Base-by-base conservation (phyloP, 768 basidiomycete species). In the Lactarius hatsudake region DNA sequence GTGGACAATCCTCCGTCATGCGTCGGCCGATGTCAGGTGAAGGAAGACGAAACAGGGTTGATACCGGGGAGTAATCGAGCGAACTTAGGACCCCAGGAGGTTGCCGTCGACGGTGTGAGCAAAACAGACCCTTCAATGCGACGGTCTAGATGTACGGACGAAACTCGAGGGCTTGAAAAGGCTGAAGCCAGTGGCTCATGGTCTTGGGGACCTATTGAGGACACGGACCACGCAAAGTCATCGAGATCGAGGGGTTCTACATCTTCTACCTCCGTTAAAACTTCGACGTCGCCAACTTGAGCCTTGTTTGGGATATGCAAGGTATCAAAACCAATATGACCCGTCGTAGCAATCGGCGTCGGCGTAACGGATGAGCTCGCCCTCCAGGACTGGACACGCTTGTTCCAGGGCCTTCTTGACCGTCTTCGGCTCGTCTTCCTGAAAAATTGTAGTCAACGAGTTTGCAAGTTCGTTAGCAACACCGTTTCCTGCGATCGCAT, bases 171-270 rank as follows among this genome's bases (percentile, higher is more conserved):
- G 68, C 76, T 79, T 12, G 79, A 78, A 8, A 75, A 61, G 13
- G 78, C 75, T 3, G 82, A 82, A 38, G 79, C 74, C 15, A 77
- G 74, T 54, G 81, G 79, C 60, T 81, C 81, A 38, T 75, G 74
- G 15, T 76, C 75, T 6, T 76, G 77, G 26, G 90, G 90, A n/a
- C 90, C 90, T 2, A 76, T 75, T 8, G 90, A 90, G 9, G 88
- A 87, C 30, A 85, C 80, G 10, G 89, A 89, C 87, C 89, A 92
- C 10, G 81, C 73, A 72, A 83, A 92, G 69, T 91, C 89, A 53
- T 85, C 85, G 34, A 88, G 75, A 69, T 87, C 82, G 62, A 89
- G 76, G 66, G 82, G 82, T 15, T 80, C 77, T 28, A 77, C 76
- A n/a, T 73, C 75, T 23, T 76, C 76, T 61, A 64, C 71, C 45